Base-by-base conservation (phyloP, 805 yeast species). In the Dipodascopsis tothii region DNA sequence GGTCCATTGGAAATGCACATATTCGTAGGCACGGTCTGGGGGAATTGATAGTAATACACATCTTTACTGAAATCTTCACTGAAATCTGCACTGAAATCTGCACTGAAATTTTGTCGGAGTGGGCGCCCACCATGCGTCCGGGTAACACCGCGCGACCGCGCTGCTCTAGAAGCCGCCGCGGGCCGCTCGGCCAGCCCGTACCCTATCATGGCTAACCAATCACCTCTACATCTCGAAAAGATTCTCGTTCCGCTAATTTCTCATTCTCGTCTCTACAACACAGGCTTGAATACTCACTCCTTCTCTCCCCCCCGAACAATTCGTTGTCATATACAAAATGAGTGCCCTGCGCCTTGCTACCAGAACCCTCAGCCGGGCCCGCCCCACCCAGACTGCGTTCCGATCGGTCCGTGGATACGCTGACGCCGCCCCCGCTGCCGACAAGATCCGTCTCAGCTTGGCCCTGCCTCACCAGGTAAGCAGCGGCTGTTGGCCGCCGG, bases 381-480 rank as follows among this genome's bases (percentile, higher is more conserved):
- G 44, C 35, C 46, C 36, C 28, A n/a, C 34, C n/a, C 41, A 37
- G 9, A 21, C 40, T 36, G 17, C 22, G 20, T 38, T 37, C 22
- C 38, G 30, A 33, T 21, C 46, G 9, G 39, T 43, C 35, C 60
- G 96, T 79, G 73, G 82, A 50, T 90, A 88, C 67, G 98, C 98
- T 59, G 94, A 90, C 58, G 94, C 83, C 55, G 74, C 72, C 33
- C 67, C 78, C 40, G 56, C 75, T 43, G 66, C 81, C 51, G 92
- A 81, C 62, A 79, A 80, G 56, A 75, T 92, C 67, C 86, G 80
- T 67, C 75, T 92, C 62, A 83, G 94, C 45, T 78, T 92, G 60
- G 90, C 96, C 46, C 77, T 88, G 60, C 98, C 98, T 55, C 87
- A 84, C 66, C 79, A 81, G 68, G 77, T 64, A 48, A 30, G 66